phyloP scores from a whole-genome alignment of 2,329 filamentous ascomycete species.

The Dactylellina parvicollis region DNA sequence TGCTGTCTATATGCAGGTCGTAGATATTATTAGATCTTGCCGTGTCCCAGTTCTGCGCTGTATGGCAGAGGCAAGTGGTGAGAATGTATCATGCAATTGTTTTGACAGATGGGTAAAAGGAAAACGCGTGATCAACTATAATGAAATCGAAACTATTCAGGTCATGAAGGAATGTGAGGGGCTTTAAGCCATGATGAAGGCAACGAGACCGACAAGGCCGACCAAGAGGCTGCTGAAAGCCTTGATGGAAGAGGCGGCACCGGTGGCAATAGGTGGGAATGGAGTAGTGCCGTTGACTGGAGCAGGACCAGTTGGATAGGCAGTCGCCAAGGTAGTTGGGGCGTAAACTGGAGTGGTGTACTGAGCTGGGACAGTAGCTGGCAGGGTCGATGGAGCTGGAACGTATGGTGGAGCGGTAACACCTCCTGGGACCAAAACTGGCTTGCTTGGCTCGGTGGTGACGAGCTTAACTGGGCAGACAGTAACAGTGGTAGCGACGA shows the following conservation, averaged over 20 bases:
- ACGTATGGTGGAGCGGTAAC: conserved; percentile 49
- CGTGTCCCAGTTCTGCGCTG: conserved; percentile 49
- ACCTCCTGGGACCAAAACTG: conserved; percentile 47
- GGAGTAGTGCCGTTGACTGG: conserved; percentile 28
- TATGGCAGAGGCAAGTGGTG: conserved; percentile 50
- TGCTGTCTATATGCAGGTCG: conserved; percentile 54
- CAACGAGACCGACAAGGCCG: conserved; percentile 39
- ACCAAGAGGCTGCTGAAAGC: conserved; percentile 48
- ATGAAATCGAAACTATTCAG: conserved; percentile 10
- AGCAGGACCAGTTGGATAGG: conserved; percentile 35
- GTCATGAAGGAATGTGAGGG: conserved; percentile 29
- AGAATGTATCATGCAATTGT: conserved; percentile 53
- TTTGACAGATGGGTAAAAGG: conserved; percentile 12
- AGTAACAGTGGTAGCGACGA: conserved; percentile 47
- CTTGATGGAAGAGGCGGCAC: conserved; percentile 49
- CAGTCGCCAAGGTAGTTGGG: conserved; percentile 43
- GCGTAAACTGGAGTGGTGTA: conserved; percentile 33
- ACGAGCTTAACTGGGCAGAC: conserved; percentile 54
- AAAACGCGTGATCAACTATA: conserved; percentile 26
- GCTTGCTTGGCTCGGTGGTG: conserved; percentile 49
- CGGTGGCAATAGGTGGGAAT: conserved; percentile 48
- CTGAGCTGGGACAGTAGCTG: conserved; percentile 38
- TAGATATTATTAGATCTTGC: conserved; percentile 54
- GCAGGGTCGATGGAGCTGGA: conserved; percentile 40
- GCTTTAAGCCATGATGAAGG: conserved; percentile 52